Base-by-base conservation (phyloP, 164 flowering plant genomes). In the Liriodendron chinense region DNA sequence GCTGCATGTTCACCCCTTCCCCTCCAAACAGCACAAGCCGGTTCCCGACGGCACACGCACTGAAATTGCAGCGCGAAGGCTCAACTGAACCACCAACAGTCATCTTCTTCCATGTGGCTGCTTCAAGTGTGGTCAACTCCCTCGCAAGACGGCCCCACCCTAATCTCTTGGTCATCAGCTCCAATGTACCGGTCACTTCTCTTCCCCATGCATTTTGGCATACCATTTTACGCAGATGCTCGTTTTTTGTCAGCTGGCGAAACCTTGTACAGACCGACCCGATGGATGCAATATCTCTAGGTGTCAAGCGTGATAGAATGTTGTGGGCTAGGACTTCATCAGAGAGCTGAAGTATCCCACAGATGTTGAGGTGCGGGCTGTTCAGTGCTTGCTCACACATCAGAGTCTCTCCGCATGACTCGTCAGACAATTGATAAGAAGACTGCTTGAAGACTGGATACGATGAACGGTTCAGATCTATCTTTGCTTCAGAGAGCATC, bases 181-280 rank as follows among this genome's bases (percentile, higher is more conserved):
- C 96, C 79, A 93, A 80, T 68, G 88, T 77, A 66, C 94, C 91
- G 0, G 92, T 93, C 65, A 90, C 89, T 71, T 93, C 98, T 78
- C 87, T 84, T 69, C 96, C 98, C 98, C 98, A 93, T 72, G 94
- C 87, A 80, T 91, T 93, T 81, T 93, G 96, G 74, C 98, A 93
- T 3, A 91, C 96, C 94, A 91, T 83, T 77, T 91, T 93, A 80
- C 94, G 77, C 23, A 93, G 78, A 78, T 87, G 91, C 85, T 93
- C 98, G 78, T 91, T 91, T 76, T 90, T 93, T 24, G 96, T 90
- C 24, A 93, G 77, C 62, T 86, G 85, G 5, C 91, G 89, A 65
- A 93, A 85, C 80, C 94, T 87, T 72, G 85, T 83, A 77, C 98
- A 90, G 56, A 85, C 94, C n/a, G 93, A 90, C 0, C 96, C 98